phyloP scores from a whole-genome alignment of 306 rosid genomes.

The Crataegus laevigata region DNA sequence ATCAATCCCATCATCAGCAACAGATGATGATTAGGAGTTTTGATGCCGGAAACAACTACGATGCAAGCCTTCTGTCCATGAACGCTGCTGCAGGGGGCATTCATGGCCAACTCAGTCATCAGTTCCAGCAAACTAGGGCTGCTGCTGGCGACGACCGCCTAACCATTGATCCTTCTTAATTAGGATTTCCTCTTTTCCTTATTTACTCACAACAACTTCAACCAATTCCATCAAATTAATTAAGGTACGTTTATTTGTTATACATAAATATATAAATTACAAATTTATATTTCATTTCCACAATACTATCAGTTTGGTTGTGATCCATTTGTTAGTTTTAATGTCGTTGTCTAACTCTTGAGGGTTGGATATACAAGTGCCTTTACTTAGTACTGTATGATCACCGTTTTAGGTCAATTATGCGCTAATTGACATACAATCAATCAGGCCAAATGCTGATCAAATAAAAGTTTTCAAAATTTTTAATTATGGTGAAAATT shows the following conservation, averaged over 20 bases:
- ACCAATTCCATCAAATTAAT: not conserved
- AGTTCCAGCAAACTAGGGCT: constrained; percentile 59
- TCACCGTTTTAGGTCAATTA: not conserved
- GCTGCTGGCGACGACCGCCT: constrained; percentile 71
- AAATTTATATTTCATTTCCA: not conserved
- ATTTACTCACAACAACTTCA: not conserved
- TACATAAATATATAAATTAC: not conserved
- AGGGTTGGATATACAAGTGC: not conserved
- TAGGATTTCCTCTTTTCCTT: constrained; percentile 7
- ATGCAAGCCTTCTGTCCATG: constrained; percentile 64
- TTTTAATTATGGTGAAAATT: not conserved
- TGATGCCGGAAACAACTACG: constrained; percentile 45
- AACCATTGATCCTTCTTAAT: constrained; percentile 68
- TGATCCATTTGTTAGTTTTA: no score
- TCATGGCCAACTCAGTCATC: constrained; percentile 52
- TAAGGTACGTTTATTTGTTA: not conserved
- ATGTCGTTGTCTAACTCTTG: not conserved
- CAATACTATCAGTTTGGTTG: no score
- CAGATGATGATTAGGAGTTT: constrained; percentile 26
- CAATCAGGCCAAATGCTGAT: not conserved
- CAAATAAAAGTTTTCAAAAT: not conserved
- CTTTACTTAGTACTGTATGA: not conserved
- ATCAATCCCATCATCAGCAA: constrained; percentile 22
- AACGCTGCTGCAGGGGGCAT: constrained; percentile 53
- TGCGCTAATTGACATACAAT: not conserved